Conservation (phyloP, 2,329 filamentous ascomycete genomes). For the Dactylonectria macrodidyma region DNA sequence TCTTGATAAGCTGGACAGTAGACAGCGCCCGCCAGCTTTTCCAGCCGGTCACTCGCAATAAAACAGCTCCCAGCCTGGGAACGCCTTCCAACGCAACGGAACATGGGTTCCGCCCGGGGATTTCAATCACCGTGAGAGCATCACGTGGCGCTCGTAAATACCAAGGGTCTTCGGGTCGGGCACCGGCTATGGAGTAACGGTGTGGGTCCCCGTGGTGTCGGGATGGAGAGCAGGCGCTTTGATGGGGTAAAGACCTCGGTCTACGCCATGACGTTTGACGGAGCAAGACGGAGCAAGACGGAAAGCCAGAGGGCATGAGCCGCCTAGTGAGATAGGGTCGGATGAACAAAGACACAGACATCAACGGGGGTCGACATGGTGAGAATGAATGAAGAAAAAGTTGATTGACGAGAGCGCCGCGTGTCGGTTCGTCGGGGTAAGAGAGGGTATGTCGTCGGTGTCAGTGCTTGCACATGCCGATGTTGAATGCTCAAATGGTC, state of each 20-base stretch:
- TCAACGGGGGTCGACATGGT: constrained; percentile 4
- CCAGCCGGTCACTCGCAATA: constrained; percentile 17
- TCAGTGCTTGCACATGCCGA: constrained; percentile 2
- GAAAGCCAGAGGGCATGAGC: constrained; percentile 12
- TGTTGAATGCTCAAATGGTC: constrained; percentile 6
- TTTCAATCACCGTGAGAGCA: constrained; percentile 45
- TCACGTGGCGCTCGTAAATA: constrained; percentile 25
- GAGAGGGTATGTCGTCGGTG: background rate
- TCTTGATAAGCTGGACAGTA: constrained; percentile 6
- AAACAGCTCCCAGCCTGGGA: constrained; percentile 21
- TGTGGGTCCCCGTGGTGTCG: constrained; percentile 21
- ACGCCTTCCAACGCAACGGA: constrained; percentile 35
- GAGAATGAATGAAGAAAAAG: constrained; percentile 9
- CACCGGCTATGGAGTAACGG: constrained; percentile 40
- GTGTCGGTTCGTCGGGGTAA: constrained; percentile 1
- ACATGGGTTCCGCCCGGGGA: constrained; percentile 42
- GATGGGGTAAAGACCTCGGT: constrained; percentile 44
- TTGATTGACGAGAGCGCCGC: background rate
- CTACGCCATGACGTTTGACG: constrained; percentile 36
- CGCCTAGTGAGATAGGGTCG: constrained; percentile 3
- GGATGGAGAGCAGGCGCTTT: constrained; percentile 12
- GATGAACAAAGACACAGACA: constrained; percentile 17
- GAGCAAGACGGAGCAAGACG: constrained; percentile 29
- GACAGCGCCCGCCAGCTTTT: background rate
- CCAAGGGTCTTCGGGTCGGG: constrained; percentile 31